Percentiles rank a stretch among this genome's conserved stretches.
These are phyloP conservation scores for Rhizophora apiculata DNA, from an alignment of 345 rosid species.

Conservation along the genomic window DNA sequence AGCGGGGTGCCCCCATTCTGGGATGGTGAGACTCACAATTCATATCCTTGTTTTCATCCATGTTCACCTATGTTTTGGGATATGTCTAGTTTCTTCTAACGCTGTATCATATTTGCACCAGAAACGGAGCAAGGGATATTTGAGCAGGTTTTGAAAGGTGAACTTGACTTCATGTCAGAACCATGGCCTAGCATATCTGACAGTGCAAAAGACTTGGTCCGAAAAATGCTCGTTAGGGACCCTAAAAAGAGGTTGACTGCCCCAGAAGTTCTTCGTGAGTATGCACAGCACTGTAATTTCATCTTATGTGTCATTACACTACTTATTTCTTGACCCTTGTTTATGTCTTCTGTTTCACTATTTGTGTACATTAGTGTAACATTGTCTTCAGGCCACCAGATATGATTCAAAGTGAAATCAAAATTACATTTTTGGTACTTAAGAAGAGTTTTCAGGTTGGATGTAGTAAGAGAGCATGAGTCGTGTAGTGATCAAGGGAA, in stretches of 20 bases:
- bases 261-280: constrained; percentile 89
- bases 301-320: background rate
- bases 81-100: constrained; percentile 19
- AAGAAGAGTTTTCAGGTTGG: too few species aligned
- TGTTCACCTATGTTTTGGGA: constrained; percentile 7
- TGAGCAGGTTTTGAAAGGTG: constrained; percentile 91
- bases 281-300: background rate
- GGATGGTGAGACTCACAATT: constrained; percentile 63
- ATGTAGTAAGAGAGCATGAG: background rate
- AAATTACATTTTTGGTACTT: background rate
- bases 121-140: constrained; percentile 97
- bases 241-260: constrained; percentile 79
- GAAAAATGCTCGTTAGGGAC: constrained; percentile 79
- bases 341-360: background rate
- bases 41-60: constrained; percentile 3
- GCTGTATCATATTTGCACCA: constrained; percentile 30
- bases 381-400: background rate
- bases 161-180: constrained; percentile 85
- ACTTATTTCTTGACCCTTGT: background rate
- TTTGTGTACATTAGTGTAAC: background rate
- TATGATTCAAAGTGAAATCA: background rate
- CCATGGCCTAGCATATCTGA: constrained; percentile 94
- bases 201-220: constrained; percentile 79
- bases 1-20: constrained; percentile 98
- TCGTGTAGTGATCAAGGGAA: background rate